Conservation (phyloP, 2,329 filamentous ascomycete genomes). For the Penicillium paneum region DNA sequence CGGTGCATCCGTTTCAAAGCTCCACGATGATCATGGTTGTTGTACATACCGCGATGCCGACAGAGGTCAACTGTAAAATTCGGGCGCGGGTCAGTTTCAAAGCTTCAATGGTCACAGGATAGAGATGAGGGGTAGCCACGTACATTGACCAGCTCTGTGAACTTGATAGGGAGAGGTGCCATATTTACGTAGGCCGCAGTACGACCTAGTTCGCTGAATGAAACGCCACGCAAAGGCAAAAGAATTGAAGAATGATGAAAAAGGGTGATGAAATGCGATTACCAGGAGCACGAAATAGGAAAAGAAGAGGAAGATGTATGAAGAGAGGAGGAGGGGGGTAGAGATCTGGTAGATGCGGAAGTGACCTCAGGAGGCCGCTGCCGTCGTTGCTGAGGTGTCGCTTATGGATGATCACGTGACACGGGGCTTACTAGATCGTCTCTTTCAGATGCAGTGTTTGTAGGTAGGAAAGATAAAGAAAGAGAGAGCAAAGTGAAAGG, state of each 20-base stretch:
- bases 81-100: slow-evolving; percentile 37
- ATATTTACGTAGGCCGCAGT: slow-evolving; percentile 47
- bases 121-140: slow-evolving; percentile 38
- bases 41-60: slow-evolving; percentile 53
- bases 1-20: slow-evolving; percentile 18
- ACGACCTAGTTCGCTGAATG: slow-evolving; percentile 43
- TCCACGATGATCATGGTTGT: slow-evolving; percentile 11
- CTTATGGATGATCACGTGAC: slow-evolving; percentile 38
- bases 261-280: slow-evolving; percentile 11
- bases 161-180: slow-evolving; percentile 79
- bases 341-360: slow-evolving; percentile 33
- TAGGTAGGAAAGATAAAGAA: neutral
- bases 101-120: neutral
- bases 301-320: slow-evolving; percentile 14
- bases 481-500: neutral
- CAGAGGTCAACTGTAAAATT: slow-evolving; percentile 49
- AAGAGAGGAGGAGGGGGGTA: slow-evolving; percentile 18
- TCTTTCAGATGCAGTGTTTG: neutral
- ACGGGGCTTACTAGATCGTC: slow-evolving; percentile 13
- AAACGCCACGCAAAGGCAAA: slow-evolving; percentile 38
- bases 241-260: slow-evolving; percentile 18
- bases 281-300: slow-evolving; percentile 18
- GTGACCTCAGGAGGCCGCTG: slow-evolving; percentile 42
- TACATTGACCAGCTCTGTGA: slow-evolving; percentile 84
- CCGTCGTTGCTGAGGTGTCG: slow-evolving; percentile 43